A percentile compares a stretch with the other conserved stretches of the same genome.
Conservation (phyloP, 78 protist species). For the Tieghemostelium lacteum region DNA sequence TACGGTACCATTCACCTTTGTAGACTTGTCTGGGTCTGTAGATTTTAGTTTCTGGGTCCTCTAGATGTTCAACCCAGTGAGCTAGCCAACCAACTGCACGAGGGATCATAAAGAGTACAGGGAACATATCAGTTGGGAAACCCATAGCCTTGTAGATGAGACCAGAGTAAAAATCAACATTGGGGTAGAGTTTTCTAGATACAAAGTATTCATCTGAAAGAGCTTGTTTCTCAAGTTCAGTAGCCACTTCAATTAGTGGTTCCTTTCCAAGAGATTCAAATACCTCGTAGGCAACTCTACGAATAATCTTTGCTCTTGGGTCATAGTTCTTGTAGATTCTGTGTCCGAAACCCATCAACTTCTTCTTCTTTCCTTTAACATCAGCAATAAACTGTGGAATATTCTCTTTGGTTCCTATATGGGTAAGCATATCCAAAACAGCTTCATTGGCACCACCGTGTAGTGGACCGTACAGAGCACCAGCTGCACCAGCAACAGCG, state of each 20-base stretch:
- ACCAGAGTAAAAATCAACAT: slow-evolving; percentile 87
- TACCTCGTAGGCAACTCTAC: slow-evolving; percentile 48
- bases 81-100: slow-evolving; percentile 88
- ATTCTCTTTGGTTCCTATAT: slow-evolving; percentile 86
- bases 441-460: slow-evolving; percentile 94
- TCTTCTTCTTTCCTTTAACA: slow-evolving; percentile 79
- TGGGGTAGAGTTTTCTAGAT: slow-evolving; percentile 90
- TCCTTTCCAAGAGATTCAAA: slow-evolving; percentile 36
- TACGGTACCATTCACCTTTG: slow-evolving; percentile 13
- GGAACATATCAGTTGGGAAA: slow-evolving; percentile 91
- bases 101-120: slow-evolving; percentile 80
- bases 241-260: slow-evolving; percentile 83
- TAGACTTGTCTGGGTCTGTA: slow-evolving; percentile 79
- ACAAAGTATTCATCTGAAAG: slow-evolving; percentile 84
- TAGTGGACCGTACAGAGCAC: slow-evolving; percentile 92
- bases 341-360: slow-evolving; percentile 93
- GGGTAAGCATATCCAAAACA: slow-evolving; percentile 86
- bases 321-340: slow-evolving; percentile 90
- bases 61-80: slow-evolving; percentile 80
- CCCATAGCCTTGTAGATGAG: slow-evolving; percentile 81
- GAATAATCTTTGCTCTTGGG: slow-evolving; percentile 87
- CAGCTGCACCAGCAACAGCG: slow-evolving; percentile 84
- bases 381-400: slow-evolving; percentile 71
- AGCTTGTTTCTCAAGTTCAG: slow-evolving; percentile 83
- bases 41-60: slow-evolving; percentile 74